Evolutionary conservation across 108 stramenopile species (phyloP), one percentile per base, ranked within the genome.

Genomic region (Nitzschia palea): DNA sequence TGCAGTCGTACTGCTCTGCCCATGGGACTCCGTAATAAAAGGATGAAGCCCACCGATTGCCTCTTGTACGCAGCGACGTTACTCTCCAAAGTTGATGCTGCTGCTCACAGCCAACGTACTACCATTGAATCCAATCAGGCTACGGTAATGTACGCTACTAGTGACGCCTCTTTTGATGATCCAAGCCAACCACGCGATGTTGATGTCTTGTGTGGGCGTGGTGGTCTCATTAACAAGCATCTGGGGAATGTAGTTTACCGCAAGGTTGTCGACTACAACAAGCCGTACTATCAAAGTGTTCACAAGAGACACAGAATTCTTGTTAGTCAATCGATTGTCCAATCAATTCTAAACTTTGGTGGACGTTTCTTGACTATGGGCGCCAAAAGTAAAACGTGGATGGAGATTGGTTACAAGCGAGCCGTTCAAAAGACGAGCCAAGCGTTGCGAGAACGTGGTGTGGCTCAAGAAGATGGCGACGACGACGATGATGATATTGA

Each of bases 281-380:
- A 87, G 47, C 54, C 50, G 4, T 59, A 60, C 30, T 81, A 81
- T 40, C 75, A 82, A 67, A 82, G 82, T 66, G 85, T 90, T n/a
- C 90, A 86, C 6, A 83, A 90, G 74, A 85, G 85, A 1, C 80
- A 91, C 35, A 87, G 90, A 3, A 87, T 88, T 9, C 74, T 86
- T 2, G 89, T 90, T 8, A 80, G 87, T 53, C 88, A 94, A 70
- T 88, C 89, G 17, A 80, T 94, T 47, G 86, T 94, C 31, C 74
- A 88, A 61, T 43, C 72, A 6, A 80, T 80, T 18, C 26, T 61
- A 12, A 73, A 80, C 30, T 54, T 55, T 28, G 73, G 73, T 8
- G 72, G 73, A 33, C 67, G 78, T 0, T 80, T 80, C 33, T n/a
- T 76, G 32, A 58, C 35, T 9, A 47, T 55, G 54, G 61, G 67